Evolutionary conservation across 2,329 filamentous ascomycete species (phyloP), one percentile per base, ranked within the genome.

Genomic region (Eutypa lata): DNA sequence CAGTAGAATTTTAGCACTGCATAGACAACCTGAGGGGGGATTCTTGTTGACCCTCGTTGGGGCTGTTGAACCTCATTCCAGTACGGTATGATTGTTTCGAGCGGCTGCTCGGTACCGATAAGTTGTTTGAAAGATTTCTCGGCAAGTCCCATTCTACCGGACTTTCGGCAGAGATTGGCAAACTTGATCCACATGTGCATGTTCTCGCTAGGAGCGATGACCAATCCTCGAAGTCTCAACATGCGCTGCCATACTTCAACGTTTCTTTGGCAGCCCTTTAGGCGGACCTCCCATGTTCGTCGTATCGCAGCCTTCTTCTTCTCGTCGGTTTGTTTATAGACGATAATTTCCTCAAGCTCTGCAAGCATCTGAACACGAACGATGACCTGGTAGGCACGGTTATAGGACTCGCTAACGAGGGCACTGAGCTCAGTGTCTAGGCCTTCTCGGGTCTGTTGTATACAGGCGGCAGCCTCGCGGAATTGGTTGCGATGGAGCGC

Each of bases 161-260:
- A 96, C 72, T 99, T 99, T 64, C 95, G 89, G 72, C 95, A 99
- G 6, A 99, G 83, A 64, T 97, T 99, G 64, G 94, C 90, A 69
- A 97, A 99, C 69, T 99, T 99, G 77, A 99, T 97, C 86, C 92
- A 97, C 91, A 99, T 99, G 65, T 96, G 90, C 78, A 96, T 91
- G 65, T 97, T 97, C 69, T 99, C 92, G 33, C 84, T 84, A 0
- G 95, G 93, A 1, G 87, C 87, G 56, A 97, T 93, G 54, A 99
- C 94, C 49, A 99, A 79, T 19, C 91, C 90, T 55, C 94, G 86
- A 31, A 99, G 86, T 67, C 96, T 94, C 51, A 99, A 84, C 91
- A 97, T 97, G 55, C 94, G 86, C 68, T 97, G 92, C 94, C 94
- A 99, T 3, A 97, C 91, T 66, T 99, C 94, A 19, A 97, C 92